A percentile compares a stretch with the other conserved stretches of the same genome.
These are phyloP conservation scores for Debaryomyces singareniensis DNA, from an alignment of 1,139 yeast genomes.

Conservation along the genomic window DNA sequence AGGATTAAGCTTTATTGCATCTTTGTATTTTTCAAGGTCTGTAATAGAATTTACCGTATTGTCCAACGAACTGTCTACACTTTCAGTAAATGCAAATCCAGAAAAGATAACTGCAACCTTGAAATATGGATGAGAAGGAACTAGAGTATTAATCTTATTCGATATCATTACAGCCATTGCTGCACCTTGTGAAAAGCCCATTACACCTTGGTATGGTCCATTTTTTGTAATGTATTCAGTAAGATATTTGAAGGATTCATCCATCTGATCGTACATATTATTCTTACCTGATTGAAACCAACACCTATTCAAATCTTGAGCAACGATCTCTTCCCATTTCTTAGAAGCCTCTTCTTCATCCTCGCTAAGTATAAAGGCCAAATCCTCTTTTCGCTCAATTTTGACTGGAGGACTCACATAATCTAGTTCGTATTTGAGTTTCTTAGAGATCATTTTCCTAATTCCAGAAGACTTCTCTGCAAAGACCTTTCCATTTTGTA, in stretches of 20 bases:
- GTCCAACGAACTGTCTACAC: constrained; percentile 12
- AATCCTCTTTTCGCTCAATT: constrained; percentile 18
- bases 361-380: constrained; percentile 23
- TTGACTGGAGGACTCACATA: constrained; percentile 31
- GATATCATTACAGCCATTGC: constrained; percentile 63
- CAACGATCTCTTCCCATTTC: constrained; percentile 28
- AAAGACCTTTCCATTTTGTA: constrained; percentile 68
- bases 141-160: constrained; percentile 30
- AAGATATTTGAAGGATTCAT: constrained; percentile 34
- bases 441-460: constrained; percentile 58
- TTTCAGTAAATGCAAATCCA: constrained; percentile 52
- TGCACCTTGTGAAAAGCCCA: constrained; percentile 95
- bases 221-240: constrained; percentile 49
- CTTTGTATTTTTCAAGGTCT: constrained; percentile 15
- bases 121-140: constrained; percentile 37
- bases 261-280: constrained; percentile 26
- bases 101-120: constrained; percentile 46
- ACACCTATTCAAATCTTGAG: constrained; percentile 46
- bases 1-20: constrained; percentile 13
- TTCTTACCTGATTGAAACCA: constrained; percentile 30
- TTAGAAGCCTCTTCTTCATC: constrained; percentile 19
- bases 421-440: constrained; percentile 42
- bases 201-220: constrained; percentile 85
- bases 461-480: constrained; percentile 78
- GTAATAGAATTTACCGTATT: constrained; percentile 14